Conservation (phyloP, 1,284 basidiomycete species). For the Microbotryum saponariae region DNA sequence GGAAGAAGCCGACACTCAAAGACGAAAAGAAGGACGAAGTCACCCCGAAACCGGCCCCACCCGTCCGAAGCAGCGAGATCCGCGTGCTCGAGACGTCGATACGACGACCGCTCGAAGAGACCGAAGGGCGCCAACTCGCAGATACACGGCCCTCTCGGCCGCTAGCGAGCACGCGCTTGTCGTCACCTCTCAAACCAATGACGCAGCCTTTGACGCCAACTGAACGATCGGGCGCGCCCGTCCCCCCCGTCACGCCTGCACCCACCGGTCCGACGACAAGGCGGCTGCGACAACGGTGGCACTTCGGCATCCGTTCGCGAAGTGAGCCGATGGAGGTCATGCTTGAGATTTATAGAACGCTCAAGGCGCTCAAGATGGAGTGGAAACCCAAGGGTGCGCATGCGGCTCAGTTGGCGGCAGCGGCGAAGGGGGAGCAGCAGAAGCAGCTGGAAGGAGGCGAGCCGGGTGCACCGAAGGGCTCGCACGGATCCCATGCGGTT, state of each 20-base stretch:
- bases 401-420: conserved; percentile 18
- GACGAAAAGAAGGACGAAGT: conserved; percentile 6
- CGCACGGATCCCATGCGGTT: not conserved
- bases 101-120: conserved; percentile 12
- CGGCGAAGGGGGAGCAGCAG: conserved; percentile 24
- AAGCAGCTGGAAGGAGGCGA: conserved; percentile 36
- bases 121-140: conserved; percentile 9
- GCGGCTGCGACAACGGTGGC: conserved; percentile 58
- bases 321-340: conserved; percentile 98
- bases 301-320: conserved; percentile 91
- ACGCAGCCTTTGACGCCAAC: conserved; percentile 32
- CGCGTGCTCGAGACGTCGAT: conserved; percentile 25
- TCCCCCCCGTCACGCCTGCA: conserved; percentile 3
- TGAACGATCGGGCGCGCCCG: conserved; percentile 1
- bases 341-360: conserved; percentile 92
- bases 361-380: conserved; percentile 91
- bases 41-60: not conserved
- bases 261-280: conserved; percentile 10
- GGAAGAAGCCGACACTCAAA: conserved; percentile 10
- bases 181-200: conserved; percentile 21
- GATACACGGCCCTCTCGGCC: conserved; percentile 10
- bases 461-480: not conserved
- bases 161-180: conserved; percentile 16
- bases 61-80: conserved; percentile 18
- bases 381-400: conserved; percentile 55